Evolutionary conservation across 2,329 filamentous ascomycete species (phyloP), one percentile per base, ranked within the genome.

Genomic region (Phialemonium atrogriseum): DNA sequence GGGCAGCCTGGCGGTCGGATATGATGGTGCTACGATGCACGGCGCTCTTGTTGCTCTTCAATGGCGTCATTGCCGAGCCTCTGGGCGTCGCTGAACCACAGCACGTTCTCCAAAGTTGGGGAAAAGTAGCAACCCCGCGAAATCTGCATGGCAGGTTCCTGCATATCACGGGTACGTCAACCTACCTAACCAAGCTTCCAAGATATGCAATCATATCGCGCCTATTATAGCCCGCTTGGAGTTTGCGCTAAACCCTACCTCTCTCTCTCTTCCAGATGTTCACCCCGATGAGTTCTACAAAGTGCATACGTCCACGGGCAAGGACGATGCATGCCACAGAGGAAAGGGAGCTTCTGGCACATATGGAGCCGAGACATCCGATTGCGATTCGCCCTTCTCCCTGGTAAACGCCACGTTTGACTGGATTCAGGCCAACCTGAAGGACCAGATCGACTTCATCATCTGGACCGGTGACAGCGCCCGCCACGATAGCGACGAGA

Each of bases 401-500:
- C 75, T 98, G 12, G 66, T 94, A 39, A 84, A 96, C 55, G 82
- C 84, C 46, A 96, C 89, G 0, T 85, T 96, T 50, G 70, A 79
- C 48, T 98, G 89, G 89, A 81, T 98, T 31, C 67, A 76, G 26
- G 70, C 77, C 25, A 80, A 94, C 47, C 51, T 94, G 36, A 80
- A 73, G 50, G 81, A 88, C 51, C 60, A 78, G 4, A 71, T 95
- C 41, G 87, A 95, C 55, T 95, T 95, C 52, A 79, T 94, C 30
- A 65, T 94, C 29, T 94, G 87, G 87, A 94, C 88, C 2, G 87
- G 87, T 42, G 87, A 95, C 56, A 89, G 82, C 19, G 85, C 84
- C 13, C 75, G 87, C 42, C 87, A 95, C 57, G 88, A 94, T 56
- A 89, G 81, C 54, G 87, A 94, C 52, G 83, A 89, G 53, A 59